These are phyloP conservation scores for Entomortierella parvispora DNA, from an alignment of 192 early-diverging fungal species.

Conservation along the genomic window DNA sequence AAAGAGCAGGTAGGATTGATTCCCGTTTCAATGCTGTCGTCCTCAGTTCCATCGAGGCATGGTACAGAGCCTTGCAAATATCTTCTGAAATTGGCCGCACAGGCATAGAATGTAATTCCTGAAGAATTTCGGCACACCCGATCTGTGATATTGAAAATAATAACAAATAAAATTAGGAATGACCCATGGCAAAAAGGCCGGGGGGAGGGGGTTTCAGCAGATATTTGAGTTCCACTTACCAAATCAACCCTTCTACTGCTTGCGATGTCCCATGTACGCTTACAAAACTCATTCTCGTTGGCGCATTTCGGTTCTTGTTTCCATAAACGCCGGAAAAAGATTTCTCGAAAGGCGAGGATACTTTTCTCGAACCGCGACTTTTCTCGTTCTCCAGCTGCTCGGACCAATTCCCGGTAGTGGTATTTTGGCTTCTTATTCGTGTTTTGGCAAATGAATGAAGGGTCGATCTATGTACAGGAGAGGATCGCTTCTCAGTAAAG, in stretches of 20 bases:
- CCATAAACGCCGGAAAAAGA: constrained; percentile 36
- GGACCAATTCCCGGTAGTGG: constrained; percentile 18
- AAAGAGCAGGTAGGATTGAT: constrained; percentile 21
- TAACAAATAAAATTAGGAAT: background rate
- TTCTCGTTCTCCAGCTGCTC: constrained; percentile 22
- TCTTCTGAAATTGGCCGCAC: constrained; percentile 32
- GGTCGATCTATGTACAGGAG: constrained; percentile 36
- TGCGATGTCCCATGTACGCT: constrained; percentile 35
- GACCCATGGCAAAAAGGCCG: background rate
- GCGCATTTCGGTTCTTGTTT: constrained; percentile 25
- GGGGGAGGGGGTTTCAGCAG: background rate
- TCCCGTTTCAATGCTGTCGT: constrained; percentile 19
- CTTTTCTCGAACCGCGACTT: constrained; percentile 29
- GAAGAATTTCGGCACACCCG: constrained; percentile 35
- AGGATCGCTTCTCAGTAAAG: no score
- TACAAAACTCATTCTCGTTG: constrained; percentile 45
- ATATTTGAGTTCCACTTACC: constrained; percentile 9
- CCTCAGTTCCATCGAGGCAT: constrained; percentile 22
- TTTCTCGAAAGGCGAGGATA: constrained; percentile 41
- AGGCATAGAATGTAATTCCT: constrained; percentile 28
- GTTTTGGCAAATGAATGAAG: constrained; percentile 14
- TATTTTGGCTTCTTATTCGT: constrained; percentile 6
- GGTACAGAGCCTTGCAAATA: constrained; percentile 15
- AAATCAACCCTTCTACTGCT: constrained; percentile 14
- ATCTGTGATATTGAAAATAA: no score